Evolutionary conservation across 306 rosid species (phyloP).

Genomic region (Quillaja saponaria): DNA sequence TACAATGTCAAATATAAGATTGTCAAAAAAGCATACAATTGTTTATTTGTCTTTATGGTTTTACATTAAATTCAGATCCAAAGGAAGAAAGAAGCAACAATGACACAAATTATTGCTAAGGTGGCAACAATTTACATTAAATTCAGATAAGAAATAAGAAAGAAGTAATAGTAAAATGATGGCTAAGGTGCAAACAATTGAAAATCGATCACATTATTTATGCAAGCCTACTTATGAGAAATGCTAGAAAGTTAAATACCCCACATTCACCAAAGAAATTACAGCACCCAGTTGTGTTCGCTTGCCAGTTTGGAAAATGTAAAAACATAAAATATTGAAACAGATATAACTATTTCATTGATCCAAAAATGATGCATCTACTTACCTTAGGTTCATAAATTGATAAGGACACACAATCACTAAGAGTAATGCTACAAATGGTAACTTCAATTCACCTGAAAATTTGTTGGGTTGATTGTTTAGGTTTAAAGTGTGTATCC

Average conservation of each 20-base stretch:
- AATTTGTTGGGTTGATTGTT: background rate
- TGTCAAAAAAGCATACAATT: conserved; percentile 23
- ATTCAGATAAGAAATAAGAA: conserved; percentile 59
- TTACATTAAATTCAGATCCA: conserved; percentile 49
- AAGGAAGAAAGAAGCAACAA: too few species aligned
- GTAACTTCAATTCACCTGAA: conserved; percentile 87
- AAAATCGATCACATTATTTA: conserved; percentile 78
- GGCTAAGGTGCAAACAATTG: conserved; percentile 77
- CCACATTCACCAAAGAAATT: conserved; percentile 63
- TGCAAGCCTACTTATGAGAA: conserved; percentile 68
- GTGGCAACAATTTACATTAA: too few species aligned
- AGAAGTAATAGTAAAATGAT: conserved; percentile 50
- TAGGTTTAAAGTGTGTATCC: too few species aligned
- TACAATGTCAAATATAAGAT: conserved; percentile 12
- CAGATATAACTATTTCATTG: conserved; percentile 1
- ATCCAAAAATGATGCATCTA: conserved; percentile 23
- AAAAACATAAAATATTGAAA: conserved; percentile 22
- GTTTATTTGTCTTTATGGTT: conserved; percentile 11
- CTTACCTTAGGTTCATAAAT: conserved; percentile 52
- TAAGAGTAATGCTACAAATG: conserved; percentile 66
- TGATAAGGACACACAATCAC: conserved; percentile 77
- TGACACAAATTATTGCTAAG: too few species aligned
- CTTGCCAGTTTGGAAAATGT: conserved; percentile 45
- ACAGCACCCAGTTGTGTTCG: conserved; percentile 75
- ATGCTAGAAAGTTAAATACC: conserved; percentile 89